Percentiles rank a stretch among this genome's conserved stretches.
These are phyloP conservation scores for Fusarium siculi DNA, from an alignment of 2,329 filamentous ascomycete species.

Conservation along the genomic window DNA sequence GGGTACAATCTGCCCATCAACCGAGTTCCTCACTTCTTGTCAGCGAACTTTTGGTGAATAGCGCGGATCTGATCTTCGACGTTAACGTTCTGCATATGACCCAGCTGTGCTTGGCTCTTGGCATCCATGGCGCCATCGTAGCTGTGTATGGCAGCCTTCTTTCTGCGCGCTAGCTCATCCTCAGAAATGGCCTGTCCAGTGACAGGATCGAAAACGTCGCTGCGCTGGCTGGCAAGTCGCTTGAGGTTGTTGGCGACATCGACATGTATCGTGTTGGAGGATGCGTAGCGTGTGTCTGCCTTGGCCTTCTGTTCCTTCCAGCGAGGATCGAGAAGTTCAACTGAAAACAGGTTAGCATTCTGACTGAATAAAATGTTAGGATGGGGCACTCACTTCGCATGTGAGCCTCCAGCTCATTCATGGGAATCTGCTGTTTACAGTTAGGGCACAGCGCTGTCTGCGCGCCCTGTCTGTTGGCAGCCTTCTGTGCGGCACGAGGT, in stretches of 20 bases:
- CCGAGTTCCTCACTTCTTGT: constrained; percentile 47
- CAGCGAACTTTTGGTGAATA: constrained; percentile 65
- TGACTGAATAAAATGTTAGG: background rate
- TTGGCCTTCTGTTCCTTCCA: constrained; percentile 98
- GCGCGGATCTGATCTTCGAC: constrained; percentile 86
- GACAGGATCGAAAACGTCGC: constrained; percentile 83
- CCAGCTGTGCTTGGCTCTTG: constrained; percentile 64
- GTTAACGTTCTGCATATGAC: constrained; percentile 74
- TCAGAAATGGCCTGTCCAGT: constrained; percentile 75
- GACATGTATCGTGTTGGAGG: constrained; percentile 84
- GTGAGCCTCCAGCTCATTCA: constrained; percentile 88
- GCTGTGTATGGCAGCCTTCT: constrained; percentile 73
- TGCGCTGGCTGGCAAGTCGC: constrained; percentile 88
- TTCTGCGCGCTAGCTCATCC: constrained; percentile 79
- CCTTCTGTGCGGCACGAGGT: constrained; percentile 80
- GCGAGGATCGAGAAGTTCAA: constrained; percentile 90
- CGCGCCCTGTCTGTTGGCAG: constrained; percentile 71
- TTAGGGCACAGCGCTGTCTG: constrained; percentile 87
- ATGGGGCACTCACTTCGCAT: constrained; percentile 75
- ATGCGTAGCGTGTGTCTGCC: constrained; percentile 83
- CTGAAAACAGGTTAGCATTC: constrained; percentile 59
- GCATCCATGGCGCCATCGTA: constrained; percentile 74
- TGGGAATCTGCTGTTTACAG: constrained; percentile 89
- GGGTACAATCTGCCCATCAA: background rate
- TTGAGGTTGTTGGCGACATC: constrained; percentile 96